These are phyloP conservation scores for Podospora didyma DNA, from an alignment of 495 filamentous ascomycete genomes.

Conservation along the genomic window DNA sequence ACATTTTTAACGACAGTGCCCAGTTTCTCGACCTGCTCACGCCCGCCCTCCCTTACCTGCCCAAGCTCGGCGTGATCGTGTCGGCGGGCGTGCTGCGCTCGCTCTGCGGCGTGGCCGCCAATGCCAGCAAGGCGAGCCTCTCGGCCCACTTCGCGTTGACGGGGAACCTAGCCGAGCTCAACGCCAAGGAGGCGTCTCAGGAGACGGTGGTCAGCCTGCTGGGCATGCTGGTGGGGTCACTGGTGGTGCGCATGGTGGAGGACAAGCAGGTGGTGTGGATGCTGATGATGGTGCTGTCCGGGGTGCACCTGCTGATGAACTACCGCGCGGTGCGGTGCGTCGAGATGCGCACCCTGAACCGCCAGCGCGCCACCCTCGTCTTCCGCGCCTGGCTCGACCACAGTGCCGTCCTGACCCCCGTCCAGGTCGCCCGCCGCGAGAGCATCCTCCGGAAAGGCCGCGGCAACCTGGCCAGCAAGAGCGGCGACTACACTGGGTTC, in stretches of 20 bases:
- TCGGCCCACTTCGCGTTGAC: slow-evolving; percentile 86
- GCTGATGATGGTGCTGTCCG: slow-evolving; percentile 66
- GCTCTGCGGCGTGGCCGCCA: slow-evolving; percentile 85
- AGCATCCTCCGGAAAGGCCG: slow-evolving; percentile 61
- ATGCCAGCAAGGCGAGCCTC: slow-evolving; percentile 83
- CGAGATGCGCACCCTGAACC: slow-evolving; percentile 78
- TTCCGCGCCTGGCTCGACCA: slow-evolving; percentile 57
- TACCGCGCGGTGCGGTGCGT: slow-evolving; percentile 82
- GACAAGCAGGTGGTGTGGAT: slow-evolving; percentile 69
- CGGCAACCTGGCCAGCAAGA: slow-evolving; percentile 42
- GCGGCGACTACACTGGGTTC: slow-evolving; percentile 40
- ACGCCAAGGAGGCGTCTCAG: slow-evolving; percentile 94
- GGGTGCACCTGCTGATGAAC: slow-evolving; percentile 75
- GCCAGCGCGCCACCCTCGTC: slow-evolving; percentile 80
- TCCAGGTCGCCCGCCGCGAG: slow-evolving; percentile 62
- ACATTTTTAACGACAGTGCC: slow-evolving; percentile 88
- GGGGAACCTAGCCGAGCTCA: slow-evolving; percentile 91
- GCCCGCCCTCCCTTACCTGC: slow-evolving; percentile 66
- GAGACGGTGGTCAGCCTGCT: slow-evolving; percentile 90
- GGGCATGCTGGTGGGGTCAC: slow-evolving; percentile 81
- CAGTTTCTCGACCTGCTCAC: slow-evolving; percentile 87
- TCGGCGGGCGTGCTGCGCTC: slow-evolving; percentile 72
- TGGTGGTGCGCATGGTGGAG: slow-evolving; percentile 74
- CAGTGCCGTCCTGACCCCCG: slow-evolving; percentile 55
- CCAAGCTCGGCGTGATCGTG: slow-evolving; percentile 68